Evolutionary conservation across 1,139 yeast species (phyloP).

Genomic region (Debaryomycetaceae sp.): DNA sequence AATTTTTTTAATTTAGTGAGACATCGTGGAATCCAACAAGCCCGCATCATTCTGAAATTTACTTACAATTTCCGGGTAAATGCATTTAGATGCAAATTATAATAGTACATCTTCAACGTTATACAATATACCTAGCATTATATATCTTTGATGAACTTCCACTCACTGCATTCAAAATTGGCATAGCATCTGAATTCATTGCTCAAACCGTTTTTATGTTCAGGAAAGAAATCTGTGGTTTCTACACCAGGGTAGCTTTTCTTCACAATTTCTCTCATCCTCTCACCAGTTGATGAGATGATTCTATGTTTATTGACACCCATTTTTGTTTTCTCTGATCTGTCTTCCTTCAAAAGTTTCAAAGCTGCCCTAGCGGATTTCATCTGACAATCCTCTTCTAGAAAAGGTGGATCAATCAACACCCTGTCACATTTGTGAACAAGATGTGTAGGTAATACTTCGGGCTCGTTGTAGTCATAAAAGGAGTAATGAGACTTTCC

Average conservation of each 20-base stretch:
- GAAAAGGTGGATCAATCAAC: slow-evolving; percentile 86
- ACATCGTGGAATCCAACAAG: neutral
- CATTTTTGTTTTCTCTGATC: slow-evolving; percentile 25
- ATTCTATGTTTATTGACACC: slow-evolving; percentile 50
- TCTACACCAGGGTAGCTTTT: slow-evolving; percentile 61
- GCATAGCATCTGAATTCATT: slow-evolving; percentile 89
- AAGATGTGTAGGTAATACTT: slow-evolving; percentile 55
- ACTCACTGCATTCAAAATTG: slow-evolving; percentile 50
- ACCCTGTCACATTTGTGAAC: slow-evolving; percentile 65
- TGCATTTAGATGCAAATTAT: neutral
- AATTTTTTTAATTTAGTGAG: slow-evolving; percentile 2
- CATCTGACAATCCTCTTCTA: slow-evolving; percentile 76
- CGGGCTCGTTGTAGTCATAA: slow-evolving; percentile 74
- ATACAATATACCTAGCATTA: no score
- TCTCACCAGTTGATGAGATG: slow-evolving; percentile 81
- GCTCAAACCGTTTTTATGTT: slow-evolving; percentile 79
- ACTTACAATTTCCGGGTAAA: neutral
- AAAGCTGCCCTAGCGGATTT: slow-evolving; percentile 71
- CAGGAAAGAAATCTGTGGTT: slow-evolving; percentile 68
- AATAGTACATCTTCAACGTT: no score
- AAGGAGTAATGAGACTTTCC: slow-evolving; percentile 62
- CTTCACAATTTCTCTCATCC: slow-evolving; percentile 64
- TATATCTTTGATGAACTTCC: slow-evolving; percentile 25
- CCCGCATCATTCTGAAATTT: neutral
- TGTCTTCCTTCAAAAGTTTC: slow-evolving; percentile 47